A percentile compares a stretch with the other conserved stretches of the same genome.
These are phyloP conservation scores for Verticillium alfalfae DNA, from an alignment of 2,329 filamentous ascomycete genomes.

Conservation along the genomic window DNA sequence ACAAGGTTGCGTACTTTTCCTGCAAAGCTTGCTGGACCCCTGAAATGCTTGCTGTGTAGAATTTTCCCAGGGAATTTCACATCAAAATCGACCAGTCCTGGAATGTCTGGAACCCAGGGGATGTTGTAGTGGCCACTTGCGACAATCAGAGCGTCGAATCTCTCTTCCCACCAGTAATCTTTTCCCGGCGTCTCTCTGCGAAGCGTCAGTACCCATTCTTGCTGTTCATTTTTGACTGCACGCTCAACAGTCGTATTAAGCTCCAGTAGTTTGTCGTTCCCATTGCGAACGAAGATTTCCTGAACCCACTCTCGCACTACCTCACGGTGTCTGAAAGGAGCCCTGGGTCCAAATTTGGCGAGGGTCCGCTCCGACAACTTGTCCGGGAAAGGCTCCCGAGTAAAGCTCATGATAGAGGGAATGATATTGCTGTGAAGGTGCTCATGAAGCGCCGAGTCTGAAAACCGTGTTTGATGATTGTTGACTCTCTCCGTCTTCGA, in stretches of 20 bases:
- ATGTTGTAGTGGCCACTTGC: slow-evolving; percentile 34
- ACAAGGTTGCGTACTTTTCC: slow-evolving; percentile 9
- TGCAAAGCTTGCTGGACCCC: slow-evolving; percentile 17
- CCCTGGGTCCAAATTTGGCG: slow-evolving; percentile 41
- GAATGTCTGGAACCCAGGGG: slow-evolving; percentile 32
- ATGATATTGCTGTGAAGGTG: slow-evolving; percentile 56
- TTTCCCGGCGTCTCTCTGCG: slow-evolving; percentile 30
- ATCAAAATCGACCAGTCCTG: slow-evolving; percentile 31
- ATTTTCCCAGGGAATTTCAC: slow-evolving; percentile 27
- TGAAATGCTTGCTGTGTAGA: slow-evolving; percentile 33
- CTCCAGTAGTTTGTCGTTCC: slow-evolving; percentile 28
- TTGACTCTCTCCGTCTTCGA: slow-evolving; percentile 25
- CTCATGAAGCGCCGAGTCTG: slow-evolving; percentile 49
- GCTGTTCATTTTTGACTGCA: slow-evolving; percentile 33
- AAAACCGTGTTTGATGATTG: slow-evolving; percentile 35
- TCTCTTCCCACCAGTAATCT: slow-evolving; percentile 33
- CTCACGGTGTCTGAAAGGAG: slow-evolving; percentile 50
- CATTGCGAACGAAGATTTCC: slow-evolving; percentile 23
- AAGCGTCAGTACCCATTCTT: slow-evolving; percentile 43
- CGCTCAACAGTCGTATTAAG: slow-evolving; percentile 53
- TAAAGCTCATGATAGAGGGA: slow-evolving; percentile 48
- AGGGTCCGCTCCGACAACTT: slow-evolving; percentile 35
- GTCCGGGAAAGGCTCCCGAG: slow-evolving; percentile 41
- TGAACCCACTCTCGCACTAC: slow-evolving; percentile 49
- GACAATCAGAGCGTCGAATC: slow-evolving; percentile 33